Evolutionary conservation across 371 early-diverging fungal genomes (phyloP), one percentile per base, ranked within the genome.

Genomic region (Sporodiniella umbellata): DNA sequence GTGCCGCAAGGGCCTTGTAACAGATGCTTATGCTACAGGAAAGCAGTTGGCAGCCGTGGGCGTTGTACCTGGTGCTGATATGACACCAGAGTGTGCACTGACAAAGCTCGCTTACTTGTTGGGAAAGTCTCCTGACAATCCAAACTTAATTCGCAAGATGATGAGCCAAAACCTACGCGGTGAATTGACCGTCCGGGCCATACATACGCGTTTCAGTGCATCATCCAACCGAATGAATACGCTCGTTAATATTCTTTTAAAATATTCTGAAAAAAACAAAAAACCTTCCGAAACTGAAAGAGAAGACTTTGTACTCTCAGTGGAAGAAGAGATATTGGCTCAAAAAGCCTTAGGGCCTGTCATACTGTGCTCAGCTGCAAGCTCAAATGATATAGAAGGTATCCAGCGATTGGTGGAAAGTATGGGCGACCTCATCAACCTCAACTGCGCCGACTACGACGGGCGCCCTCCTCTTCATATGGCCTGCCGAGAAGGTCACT

Each of bases 41-140:
- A 87, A 90, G 35, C 93, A 92, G 5, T 64, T 98, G 5, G 60
- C 84, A 11, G 71, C 77, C 22, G 82, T 92, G 17, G 91, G 94
- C 30, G 94, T 97, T 1, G 88, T 97, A 3, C 90, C 99, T 1
- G 99, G 99, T 14, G 81, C 87, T 14, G 98, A 97, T 63, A 94
- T 97, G 96, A 97, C 98, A 1, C 89, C 96, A 8, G 98, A 97
- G 73, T 95, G 95, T 57, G 98, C 98, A 0, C 66, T 96, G 12
- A 92, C 96, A 12, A 98, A 98, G 59, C 84, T 98, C 4, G 88
- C 93, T 17, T 98, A 96, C 58, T 66, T 98, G 25, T 75, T 98
- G 0, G 93, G 94, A 15, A 69, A 67, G 38, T 22, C 33, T 2
- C 84, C 79, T 19, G 50, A 68, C 35, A 51, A 79, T 44, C 84